Evolutionary conservation across 2,329 filamentous ascomycete genomes (phyloP), one percentile per base, ranked within the genome.

Genomic region (Cladobotryum mycophilum): DNA sequence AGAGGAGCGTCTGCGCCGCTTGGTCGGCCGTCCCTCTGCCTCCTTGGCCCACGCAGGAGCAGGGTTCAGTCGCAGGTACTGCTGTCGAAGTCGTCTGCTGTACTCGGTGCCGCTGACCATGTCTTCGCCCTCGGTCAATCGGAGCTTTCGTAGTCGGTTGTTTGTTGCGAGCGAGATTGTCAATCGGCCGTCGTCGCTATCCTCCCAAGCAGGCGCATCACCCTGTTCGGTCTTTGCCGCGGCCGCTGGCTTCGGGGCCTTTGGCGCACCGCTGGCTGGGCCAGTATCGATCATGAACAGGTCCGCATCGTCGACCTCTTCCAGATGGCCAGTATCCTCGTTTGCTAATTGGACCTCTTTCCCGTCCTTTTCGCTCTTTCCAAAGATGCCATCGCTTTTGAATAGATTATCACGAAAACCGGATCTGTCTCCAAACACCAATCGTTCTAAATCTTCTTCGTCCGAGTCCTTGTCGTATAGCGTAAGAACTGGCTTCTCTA

Each of bases 121-220:
- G 66, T 99, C 93, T 62, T 99, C 93, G 1, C 80, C 81, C 63
- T 92, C 89, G 2, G 82, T 85, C 46, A 84, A 75, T 54, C 93
- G 81, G 55, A 99, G 75, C 69, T 97, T 97, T 58, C 91, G 82
- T 64, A 96, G 68, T 56, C 88, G 80, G 44, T 83, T 80, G 41
- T 85, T 83, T 22, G 82, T 80, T 3, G 89, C 86, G 37, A 99
- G 77, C 13, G 92, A 97, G 45, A 99, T 79, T 6, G 83, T 81
- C 55, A 96, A 73, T 48, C 88, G 81, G 64, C 97, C 93, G 64
- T 99, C 93, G 61, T 99, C 93, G 67, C 91, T 97, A 66, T 99
- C 93, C 59, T 91, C 84, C 93, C 93, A 99, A 1, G 83, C 88
- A 3, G 85, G 77, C 17, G 74, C 73, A 40, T 78, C 72, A 43